These are phyloP conservation scores for Sphenostylis stenocarpa DNA, from an alignment of 306 rosid species.

Conservation along the genomic window DNA sequence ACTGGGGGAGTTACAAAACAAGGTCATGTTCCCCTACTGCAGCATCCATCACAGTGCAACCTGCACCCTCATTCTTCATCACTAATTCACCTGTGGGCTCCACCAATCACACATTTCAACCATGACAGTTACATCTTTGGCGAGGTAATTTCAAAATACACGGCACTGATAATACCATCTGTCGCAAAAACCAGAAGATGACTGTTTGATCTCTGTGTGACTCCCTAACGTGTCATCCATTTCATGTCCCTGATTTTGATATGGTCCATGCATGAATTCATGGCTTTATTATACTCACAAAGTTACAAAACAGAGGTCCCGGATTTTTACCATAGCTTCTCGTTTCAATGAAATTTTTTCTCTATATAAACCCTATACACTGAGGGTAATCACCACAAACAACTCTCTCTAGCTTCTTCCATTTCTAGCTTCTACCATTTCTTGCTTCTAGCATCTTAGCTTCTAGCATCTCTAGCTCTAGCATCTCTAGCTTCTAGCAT, in stretches of 20 bases:
- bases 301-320: neutral
- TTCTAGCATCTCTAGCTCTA: no score
- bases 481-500: no score
- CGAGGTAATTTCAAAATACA: neutral
- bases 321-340: neutral
- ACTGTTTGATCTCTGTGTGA: conserved; percentile 9
- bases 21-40: neutral
- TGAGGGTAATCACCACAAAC: neutral
- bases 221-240: conserved; percentile 46
- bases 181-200: conserved; percentile 4
- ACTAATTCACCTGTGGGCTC: neutral
- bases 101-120: neutral
- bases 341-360: neutral
- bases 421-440: no score
- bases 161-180: conserved; percentile 28
- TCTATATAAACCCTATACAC: conserved; percentile 41
- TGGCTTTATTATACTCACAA: neutral
- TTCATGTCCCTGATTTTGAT: conserved; percentile 19
- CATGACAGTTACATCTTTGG: neutral
- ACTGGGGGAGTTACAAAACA: neutral
- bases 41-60: neutral
- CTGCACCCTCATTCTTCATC: neutral
- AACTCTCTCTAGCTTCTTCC: neutral
- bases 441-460: no score
- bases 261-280: conserved; percentile 49